phyloP scores from a whole-genome alignment of 2,329 filamentous ascomycete genomes.

The Tolypocladium tundrense region DNA sequence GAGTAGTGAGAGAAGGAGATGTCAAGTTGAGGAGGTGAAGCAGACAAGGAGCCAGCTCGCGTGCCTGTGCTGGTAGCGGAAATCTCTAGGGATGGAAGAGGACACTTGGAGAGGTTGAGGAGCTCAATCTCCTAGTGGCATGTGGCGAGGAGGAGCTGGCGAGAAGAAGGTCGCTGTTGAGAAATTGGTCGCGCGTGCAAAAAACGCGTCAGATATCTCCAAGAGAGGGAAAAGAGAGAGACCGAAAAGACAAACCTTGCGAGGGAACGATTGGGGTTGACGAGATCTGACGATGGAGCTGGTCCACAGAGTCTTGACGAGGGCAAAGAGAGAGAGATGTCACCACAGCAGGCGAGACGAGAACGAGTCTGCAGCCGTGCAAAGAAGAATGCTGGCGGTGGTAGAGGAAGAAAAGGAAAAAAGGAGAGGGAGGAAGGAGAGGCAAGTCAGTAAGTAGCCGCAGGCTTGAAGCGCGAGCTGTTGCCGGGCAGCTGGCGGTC shows the following conservation, averaged over 20 bases:
- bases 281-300: neutral
- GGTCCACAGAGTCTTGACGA: neutral
- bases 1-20: neutral
- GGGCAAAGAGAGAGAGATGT: neutral
- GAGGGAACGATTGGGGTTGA: neutral
- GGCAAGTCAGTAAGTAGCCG: neutral
- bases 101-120: neutral
- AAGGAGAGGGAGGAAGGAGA: neutral
- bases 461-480: neutral
- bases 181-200: neutral
- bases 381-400: neutral
- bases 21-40: neutral
- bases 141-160: neutral
- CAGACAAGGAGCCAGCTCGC: neutral
- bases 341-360: neutral
- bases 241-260: neutral
- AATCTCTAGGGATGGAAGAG: neutral
- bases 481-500: neutral
- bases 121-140: neutral
- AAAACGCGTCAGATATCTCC: neutral
- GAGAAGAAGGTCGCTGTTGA: neutral
- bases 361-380: neutral
- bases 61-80: neutral
- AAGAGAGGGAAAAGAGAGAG: neutral
- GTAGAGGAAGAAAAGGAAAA: neutral